Evolutionary conservation across 352 stramenopile species (phyloP).

Genomic region (Thalassiosira pacifica): DNA sequence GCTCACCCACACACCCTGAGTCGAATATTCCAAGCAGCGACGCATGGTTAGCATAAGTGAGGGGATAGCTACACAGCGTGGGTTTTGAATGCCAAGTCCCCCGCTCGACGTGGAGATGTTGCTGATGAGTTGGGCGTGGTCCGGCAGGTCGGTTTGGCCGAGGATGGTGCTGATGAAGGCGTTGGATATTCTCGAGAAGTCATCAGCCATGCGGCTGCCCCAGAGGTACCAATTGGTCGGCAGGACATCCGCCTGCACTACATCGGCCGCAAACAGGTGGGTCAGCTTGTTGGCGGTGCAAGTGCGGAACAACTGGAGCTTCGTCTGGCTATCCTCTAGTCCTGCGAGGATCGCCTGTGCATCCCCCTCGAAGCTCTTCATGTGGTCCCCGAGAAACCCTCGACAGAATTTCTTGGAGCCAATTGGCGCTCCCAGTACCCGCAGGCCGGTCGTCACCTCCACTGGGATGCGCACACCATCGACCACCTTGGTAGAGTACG

Average conservation of each 20-base stretch:
- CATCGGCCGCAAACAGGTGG: constrained; percentile 41
- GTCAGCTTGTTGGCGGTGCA: constrained; percentile 45
- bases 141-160: constrained; percentile 5
- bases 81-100: constrained; percentile 34
- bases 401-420: constrained; percentile 12
- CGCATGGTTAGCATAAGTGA: constrained; percentile 9
- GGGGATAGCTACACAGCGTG: constrained; percentile 23
- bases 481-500: too few species aligned
- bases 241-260: too few species aligned
- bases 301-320: constrained; percentile 15
- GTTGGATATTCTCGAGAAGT: background rate
- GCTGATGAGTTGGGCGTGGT: constrained; percentile 14
- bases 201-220: background rate
- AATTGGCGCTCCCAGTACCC: constrained; percentile 28
- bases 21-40: constrained; percentile 3
- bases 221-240: constrained; percentile 30
- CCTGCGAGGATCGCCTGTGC: background rate
- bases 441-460: background rate
- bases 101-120: constrained; percentile 22
- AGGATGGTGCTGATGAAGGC: background rate
- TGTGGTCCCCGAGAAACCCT: constrained; percentile 1
- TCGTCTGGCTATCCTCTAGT: constrained; percentile 1
- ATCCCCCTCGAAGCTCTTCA: background rate
- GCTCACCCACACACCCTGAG: background rate
- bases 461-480: too few species aligned